Evolutionary conservation across 78 protist genomes (phyloP), one percentile per base, ranked within the genome.

Genomic region (Dictyostelium discoideum): DNA sequence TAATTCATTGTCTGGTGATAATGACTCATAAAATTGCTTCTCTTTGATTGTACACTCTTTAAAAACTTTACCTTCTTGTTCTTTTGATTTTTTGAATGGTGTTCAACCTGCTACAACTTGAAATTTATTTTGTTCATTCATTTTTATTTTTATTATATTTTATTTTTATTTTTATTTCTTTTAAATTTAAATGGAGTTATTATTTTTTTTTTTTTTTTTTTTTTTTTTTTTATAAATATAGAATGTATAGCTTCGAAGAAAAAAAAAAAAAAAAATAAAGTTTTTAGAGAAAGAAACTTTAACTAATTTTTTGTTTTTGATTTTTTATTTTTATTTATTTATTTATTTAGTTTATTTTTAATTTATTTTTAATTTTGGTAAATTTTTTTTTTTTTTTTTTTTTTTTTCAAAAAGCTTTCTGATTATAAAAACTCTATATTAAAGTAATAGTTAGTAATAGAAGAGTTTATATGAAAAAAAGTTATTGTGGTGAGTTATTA

Each of bases 71-170:
- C 94, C 94, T 14, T 32, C 42, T 32, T 13, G 5, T 81, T 89
- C 94, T 46, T 81, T 63, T 9, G 80, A 79, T 22, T 81, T 78
- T 26, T 80, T 24, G 29, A 89, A 89, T n/a, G 94, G 86, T 29
- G 94, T 89, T 80, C 84, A 80, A 3, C 94, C 94, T 65, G 94
- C 94, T 37, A 89, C 94, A 24, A 78, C 86, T 79, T 81, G 29
- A 81, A 89, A 89, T 69, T 81, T 89, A 22, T 42, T 44, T 16
- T 26, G 40, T 74, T 74, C 77, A 69, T 69, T 69, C 77, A 69
- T 69, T 57, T 57, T 57, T n/a, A n/a, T n/a, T n/a, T n/a, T n/a
- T n/a, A n/a, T 14, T 57, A 18, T 57, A 9, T 57, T 67, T 24
- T 67, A 63, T 65, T 65, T 65, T 65, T n/a, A 22, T 22, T 63